Evolutionary conservation across 2,329 filamentous ascomycete genomes (phyloP).

Genomic region (Penicillium aurantiogriseum): DNA sequence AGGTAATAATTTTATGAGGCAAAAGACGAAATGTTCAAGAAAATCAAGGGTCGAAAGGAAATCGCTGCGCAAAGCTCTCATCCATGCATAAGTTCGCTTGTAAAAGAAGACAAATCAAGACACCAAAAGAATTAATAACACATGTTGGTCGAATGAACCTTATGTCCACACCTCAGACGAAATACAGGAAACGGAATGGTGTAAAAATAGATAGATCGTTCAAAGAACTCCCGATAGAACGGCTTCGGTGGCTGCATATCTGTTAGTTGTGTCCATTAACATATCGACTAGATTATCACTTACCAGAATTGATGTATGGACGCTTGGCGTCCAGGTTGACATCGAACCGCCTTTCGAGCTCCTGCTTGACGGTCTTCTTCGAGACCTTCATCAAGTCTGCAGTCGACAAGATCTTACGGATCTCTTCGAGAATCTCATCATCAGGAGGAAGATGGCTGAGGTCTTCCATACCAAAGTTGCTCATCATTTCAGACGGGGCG

Average conservation of each 20-base stretch:
- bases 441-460: constrained; percentile 78
- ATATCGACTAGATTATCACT: constrained; percentile 39
- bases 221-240: constrained; percentile 73
- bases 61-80: constrained; percentile 20
- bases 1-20: neutral
- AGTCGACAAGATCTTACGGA: constrained; percentile 85
- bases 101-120: constrained; percentile 8
- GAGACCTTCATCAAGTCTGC: constrained; percentile 97
- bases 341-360: constrained; percentile 87
- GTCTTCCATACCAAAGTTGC: constrained; percentile 72
- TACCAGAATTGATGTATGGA: constrained; percentile 91
- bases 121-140: constrained; percentile 19
- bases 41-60: constrained; percentile 2
- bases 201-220: constrained; percentile 14
- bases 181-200: neutral
- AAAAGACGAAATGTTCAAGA: constrained; percentile 1
- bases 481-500: constrained; percentile 69
- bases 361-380: constrained; percentile 95
- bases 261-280: constrained; percentile 20
- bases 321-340: constrained; percentile 82
- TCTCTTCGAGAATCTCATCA: constrained; percentile 87
- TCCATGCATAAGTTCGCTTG: constrained; percentile 25
- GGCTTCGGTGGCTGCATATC: constrained; percentile 67
- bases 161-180: constrained; percentile 1
- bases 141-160: constrained; percentile 7